phyloP scores from a whole-genome alignment of 2,329 filamentous ascomycete species.

The Talaromyces sp. region DNA sequence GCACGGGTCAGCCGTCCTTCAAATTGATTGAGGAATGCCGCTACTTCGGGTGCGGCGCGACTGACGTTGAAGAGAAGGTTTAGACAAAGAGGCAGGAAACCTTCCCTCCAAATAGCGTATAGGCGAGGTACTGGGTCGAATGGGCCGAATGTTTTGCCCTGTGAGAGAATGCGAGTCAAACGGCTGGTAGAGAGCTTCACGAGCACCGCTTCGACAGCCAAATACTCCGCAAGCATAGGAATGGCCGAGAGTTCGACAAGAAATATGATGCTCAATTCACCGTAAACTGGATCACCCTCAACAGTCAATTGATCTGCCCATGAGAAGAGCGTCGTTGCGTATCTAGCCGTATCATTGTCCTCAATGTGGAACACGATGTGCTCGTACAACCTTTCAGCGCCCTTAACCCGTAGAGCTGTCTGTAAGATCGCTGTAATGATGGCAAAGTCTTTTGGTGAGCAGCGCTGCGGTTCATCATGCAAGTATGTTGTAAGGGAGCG shows the following conservation, averaged over 20 bases:
- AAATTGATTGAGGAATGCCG: slow-evolving; percentile 86
- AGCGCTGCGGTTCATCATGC: slow-evolving; percentile 66
- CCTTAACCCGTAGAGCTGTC: slow-evolving; percentile 73
- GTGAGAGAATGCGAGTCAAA: slow-evolving; percentile 71
- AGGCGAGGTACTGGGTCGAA: slow-evolving; percentile 74
- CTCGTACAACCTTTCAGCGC: slow-evolving; percentile 66
- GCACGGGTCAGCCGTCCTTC: slow-evolving; percentile 71
- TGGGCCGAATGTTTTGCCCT: slow-evolving; percentile 66
- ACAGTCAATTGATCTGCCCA: slow-evolving; percentile 83
- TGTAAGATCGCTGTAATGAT: slow-evolving; percentile 86
- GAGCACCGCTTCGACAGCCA: slow-evolving; percentile 82
- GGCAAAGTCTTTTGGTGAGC: slow-evolving; percentile 75
- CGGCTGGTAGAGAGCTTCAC: slow-evolving; percentile 75
- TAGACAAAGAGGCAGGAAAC: slow-evolving; percentile 79
- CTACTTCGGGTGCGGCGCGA: slow-evolving; percentile 75
- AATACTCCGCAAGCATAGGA: slow-evolving; percentile 76
- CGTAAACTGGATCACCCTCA: slow-evolving; percentile 82
- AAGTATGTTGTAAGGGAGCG: slow-evolving; percentile 74
- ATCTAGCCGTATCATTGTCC: slow-evolving; percentile 68
- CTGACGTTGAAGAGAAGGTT: slow-evolving; percentile 83
- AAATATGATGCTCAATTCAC: slow-evolving; percentile 85
- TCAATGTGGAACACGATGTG: slow-evolving; percentile 67
- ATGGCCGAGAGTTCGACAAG: slow-evolving; percentile 82
- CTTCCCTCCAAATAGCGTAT: slow-evolving; percentile 86
- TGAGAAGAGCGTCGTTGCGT: slow-evolving; percentile 82